Percentiles rank a stretch among this genome's conserved stretches.
These are phyloP conservation scores for Usnea hakonensis DNA, from an alignment of 495 filamentous ascomycete genomes.

Conservation along the genomic window DNA sequence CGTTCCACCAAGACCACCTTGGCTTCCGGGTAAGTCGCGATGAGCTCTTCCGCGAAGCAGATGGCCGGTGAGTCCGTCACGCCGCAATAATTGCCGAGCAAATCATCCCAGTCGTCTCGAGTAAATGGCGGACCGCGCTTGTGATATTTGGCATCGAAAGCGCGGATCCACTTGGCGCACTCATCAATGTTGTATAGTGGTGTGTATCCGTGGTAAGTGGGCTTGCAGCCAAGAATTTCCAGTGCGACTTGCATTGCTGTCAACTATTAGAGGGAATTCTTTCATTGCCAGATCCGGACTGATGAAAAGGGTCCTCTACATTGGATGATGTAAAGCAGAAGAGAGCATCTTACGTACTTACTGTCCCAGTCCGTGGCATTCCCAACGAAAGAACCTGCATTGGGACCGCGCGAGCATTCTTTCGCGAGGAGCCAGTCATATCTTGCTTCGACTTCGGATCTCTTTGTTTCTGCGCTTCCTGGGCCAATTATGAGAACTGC, in stretches of 20 bases:
- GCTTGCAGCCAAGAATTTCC: conserved; percentile 19
- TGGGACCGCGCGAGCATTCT: conserved; percentile 44
- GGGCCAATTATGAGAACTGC: not conserved
- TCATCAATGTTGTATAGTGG: conserved; percentile 29
- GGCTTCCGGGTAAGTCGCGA: conserved; percentile 46
- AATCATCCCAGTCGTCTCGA: conserved; percentile 45
- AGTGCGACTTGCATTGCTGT: conserved; percentile 25
- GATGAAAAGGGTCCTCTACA: too few species aligned
- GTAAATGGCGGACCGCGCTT: conserved; percentile 33
- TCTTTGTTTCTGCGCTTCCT: not conserved
- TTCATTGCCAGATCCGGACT: not conserved
- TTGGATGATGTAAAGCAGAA: not conserved
- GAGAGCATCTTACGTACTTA: conserved; percentile 7
- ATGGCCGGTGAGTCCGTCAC: conserved; percentile 40
- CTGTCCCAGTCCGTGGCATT: conserved; percentile 20
- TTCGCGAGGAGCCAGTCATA: not conserved
- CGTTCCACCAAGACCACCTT: conserved; percentile 45
- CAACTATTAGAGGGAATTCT: not conserved
- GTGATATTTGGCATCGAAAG: conserved; percentile 46
- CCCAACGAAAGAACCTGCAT: conserved; percentile 46
- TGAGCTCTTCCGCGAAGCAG: conserved; percentile 44
- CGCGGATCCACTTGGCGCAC: conserved; percentile 42
- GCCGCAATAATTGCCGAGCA: conserved; percentile 39
- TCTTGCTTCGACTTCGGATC: not conserved
- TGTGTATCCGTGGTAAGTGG: conserved; percentile 21